Conservation (phyloP, 2,329 filamentous ascomycete genomes). For the Fusarium nurragi region DNA sequence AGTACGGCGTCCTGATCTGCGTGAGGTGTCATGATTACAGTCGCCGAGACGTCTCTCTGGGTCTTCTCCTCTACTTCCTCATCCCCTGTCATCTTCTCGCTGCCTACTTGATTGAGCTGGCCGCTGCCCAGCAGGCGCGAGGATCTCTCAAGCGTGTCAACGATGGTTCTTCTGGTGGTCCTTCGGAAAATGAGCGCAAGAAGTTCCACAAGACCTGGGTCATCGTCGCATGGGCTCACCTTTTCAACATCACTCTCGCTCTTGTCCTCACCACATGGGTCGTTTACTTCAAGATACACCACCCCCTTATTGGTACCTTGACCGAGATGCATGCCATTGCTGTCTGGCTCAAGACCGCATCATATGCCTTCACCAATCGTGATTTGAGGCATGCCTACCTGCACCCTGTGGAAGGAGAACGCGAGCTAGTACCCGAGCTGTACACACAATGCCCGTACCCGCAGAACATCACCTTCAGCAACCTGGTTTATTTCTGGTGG, state of each 20-base stretch:
- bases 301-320: conserved; percentile 91
- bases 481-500: conserved; percentile 97
- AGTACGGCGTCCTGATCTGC: conserved; percentile 96
- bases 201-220: conserved; percentile 82
- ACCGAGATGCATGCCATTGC: conserved; percentile 93
- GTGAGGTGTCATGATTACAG: conserved; percentile 89
- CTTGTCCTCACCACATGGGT: conserved; percentile 82
- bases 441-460: conserved; percentile 90
- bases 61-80: conserved; percentile 80
- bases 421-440: conserved; percentile 79
- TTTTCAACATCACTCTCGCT: conserved; percentile 83
- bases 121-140: conserved; percentile 82
- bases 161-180: conserved; percentile 57
- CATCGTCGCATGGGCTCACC: conserved; percentile 81
- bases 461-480: conserved; percentile 85
- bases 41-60: conserved; percentile 78
- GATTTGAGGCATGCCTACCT: conserved; percentile 92
- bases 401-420: conserved; percentile 74
- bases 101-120: conserved; percentile 88
- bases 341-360: conserved; percentile 95
- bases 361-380: conserved; percentile 95
- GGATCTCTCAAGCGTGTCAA: conserved; percentile 66
- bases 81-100: conserved; percentile 92
- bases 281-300: conserved; percentile 91
- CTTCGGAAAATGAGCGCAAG: conserved; percentile 67